Conservation (phyloP, 139 green algal genomes). For the Bryopsis sp. region DNA sequence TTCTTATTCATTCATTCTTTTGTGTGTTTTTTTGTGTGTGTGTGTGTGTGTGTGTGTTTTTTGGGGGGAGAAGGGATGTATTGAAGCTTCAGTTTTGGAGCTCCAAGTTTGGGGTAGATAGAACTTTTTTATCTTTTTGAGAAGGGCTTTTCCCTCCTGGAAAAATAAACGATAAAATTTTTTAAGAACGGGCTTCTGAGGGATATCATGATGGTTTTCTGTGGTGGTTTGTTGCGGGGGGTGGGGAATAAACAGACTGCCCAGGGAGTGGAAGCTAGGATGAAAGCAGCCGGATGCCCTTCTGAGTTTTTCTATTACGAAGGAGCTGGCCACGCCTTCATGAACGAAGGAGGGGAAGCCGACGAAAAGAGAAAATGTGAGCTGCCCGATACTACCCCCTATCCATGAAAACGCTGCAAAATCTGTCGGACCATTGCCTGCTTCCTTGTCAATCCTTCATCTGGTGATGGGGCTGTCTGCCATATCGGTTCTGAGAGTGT, state of each 20-base stretch:
- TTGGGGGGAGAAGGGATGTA: too few species aligned
- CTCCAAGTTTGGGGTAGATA: too few species aligned
- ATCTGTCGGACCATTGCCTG: background rate
- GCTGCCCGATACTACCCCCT: background rate
- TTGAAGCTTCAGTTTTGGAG: too few species aligned
- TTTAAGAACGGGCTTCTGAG: too few species aligned
- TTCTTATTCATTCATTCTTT: background rate
- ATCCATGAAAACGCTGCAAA: background rate
- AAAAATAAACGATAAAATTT: too few species aligned
- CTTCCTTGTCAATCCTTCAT: too few species aligned
- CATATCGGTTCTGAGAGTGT: too few species aligned
- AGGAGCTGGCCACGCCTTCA: slow-evolving; percentile 16
- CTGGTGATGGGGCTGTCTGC: too few species aligned
- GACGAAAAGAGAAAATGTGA: background rate
- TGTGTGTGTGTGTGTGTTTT: background rate
- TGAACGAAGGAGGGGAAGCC: slow-evolving; percentile 15
- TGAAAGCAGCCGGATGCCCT: slow-evolving; percentile 10
- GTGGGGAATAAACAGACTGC: slow-evolving; percentile 8
- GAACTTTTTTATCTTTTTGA: too few species aligned
- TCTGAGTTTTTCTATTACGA: slow-evolving; percentile 16
- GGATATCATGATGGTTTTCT: too few species aligned
- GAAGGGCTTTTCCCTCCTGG: too few species aligned
- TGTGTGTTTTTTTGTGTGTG: background rate
- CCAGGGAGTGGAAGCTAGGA: slow-evolving; percentile 13
- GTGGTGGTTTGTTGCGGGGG: too few species aligned